These are phyloP conservation scores for Centrapalus pauciflorus DNA, from an alignment of 129 eudicot genomes.

Conservation along the genomic window DNA sequence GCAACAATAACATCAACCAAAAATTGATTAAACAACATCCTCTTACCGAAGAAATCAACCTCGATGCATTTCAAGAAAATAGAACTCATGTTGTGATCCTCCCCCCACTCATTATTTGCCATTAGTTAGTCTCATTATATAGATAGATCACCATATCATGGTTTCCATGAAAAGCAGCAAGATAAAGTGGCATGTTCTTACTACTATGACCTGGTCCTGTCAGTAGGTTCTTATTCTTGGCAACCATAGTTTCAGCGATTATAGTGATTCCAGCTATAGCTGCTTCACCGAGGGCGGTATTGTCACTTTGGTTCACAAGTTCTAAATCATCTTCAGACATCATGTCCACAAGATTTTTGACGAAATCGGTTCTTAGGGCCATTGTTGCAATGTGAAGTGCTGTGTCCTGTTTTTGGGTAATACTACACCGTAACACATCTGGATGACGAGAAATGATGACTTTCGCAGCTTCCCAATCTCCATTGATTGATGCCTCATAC, in stretches of 20 bases:
- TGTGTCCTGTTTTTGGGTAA: slow-evolving; percentile 26
- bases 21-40: no score
- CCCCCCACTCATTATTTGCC: no score
- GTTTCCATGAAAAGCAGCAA: slow-evolving; percentile 18
- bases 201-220: not conserved
- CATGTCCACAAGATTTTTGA: slow-evolving; percentile 9
- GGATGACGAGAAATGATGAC: not conserved
- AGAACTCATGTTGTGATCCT: no score
- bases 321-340: slow-evolving; percentile 10
- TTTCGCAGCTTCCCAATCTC: slow-evolving; percentile 25
- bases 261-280: not conserved
- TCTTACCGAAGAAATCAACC: slow-evolving; percentile 1
- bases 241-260: slow-evolving; percentile 23
- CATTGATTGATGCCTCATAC: slow-evolving; percentile 8
- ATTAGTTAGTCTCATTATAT: no score
- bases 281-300: slow-evolving; percentile 29
- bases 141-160: slow-evolving; percentile 27
- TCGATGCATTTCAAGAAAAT: not conserved
- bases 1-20: no score
- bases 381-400: slow-evolving; percentile 40
- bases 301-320: not conserved
- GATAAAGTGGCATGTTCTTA: not conserved
- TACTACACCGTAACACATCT: not conserved
- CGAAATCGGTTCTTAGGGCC: slow-evolving; percentile 5
- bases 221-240: not conserved